Base-by-base conservation (phyloP, 164 flowering plant genomes). In the Vitis riparia region DNA sequence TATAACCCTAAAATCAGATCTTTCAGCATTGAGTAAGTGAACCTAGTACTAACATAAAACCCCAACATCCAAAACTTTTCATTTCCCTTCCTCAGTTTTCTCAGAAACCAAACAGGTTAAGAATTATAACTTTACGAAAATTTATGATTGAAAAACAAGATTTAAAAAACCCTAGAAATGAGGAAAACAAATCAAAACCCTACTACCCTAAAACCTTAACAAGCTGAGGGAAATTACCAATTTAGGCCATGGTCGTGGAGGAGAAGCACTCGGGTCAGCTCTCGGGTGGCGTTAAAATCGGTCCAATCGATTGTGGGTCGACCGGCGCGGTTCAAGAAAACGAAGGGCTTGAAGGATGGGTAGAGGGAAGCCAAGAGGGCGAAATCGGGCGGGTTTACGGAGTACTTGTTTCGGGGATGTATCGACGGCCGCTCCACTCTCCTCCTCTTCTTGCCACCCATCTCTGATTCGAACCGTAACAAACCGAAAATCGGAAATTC, bases 271-370 rank as follows among this genome's bases (percentile, higher is more conserved):
- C 94, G 85, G 23, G 97, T 92, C 75, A 94, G 93, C 65, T 91
- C 95, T 5, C 98, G 86, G 51, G 98, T 95, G 56, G 99, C 96
- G 74, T 88, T 91, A 83, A 85, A 95, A 71, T 93, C 98, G 29
- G 97, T 91, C 98, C 98, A 95, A 67, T 95, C 93, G 68, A 95
- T 93, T 59, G 74, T 81, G 61, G 97, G 89, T 15, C 88, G 80
- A 12, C 89, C 89, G 9, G 83, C 83, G 6, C 73, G 82, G 50
- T 91, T 71, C 81, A 84, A 89, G 83, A 74, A 87, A 52, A 95
- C 93, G 67, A 71, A 89, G 23, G 87, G 88, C 29, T 79, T 29
- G 70, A 95, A 95, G 12, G 91, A 82, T 5, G 97, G 91, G 80
- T 90, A 95, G 13, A 87, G 83, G 19, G 97, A 91, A 30, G 97